These are phyloP conservation scores for Byssoonygena ceratinophila DNA, from an alignment of 2,329 filamentous ascomycete species.

Conservation along the genomic window DNA sequence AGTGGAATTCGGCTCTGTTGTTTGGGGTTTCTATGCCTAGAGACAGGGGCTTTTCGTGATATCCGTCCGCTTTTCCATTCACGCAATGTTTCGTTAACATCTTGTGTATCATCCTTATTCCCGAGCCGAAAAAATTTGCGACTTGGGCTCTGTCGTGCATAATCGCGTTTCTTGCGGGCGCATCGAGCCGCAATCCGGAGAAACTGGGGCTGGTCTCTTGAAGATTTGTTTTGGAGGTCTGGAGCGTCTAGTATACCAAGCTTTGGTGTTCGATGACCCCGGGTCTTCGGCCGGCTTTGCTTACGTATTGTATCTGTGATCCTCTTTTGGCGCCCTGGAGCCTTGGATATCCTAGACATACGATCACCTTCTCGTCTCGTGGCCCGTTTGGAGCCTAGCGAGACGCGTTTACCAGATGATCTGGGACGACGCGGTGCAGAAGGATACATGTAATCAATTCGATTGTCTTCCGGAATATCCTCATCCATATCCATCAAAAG, in stretches of 20 bases:
- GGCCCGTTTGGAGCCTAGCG: not conserved
- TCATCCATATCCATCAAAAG: constrained; percentile 11
- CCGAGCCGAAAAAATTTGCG: constrained; percentile 45
- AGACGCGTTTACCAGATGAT: not conserved
- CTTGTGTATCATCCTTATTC: constrained; percentile 44
- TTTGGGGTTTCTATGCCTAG: not conserved
- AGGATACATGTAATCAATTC: constrained; percentile 35
- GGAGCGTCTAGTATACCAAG: constrained; percentile 46
- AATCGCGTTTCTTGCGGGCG: constrained; percentile 39
- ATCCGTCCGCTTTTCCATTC: constrained; percentile 44
- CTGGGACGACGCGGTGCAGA: constrained; percentile 20
- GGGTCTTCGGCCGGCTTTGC: constrained; percentile 18
- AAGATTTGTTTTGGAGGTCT: constrained; percentile 24
- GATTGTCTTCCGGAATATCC: constrained; percentile 35
- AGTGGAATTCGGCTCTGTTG: not conserved
- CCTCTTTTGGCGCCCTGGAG: constrained; percentile 26
- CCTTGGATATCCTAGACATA: not conserved
- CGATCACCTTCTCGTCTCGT: constrained; percentile 14
- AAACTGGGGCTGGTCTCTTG: constrained; percentile 41
- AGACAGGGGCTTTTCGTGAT: constrained; percentile 6
- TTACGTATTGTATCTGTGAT: constrained; percentile 28
- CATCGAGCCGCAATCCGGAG: constrained; percentile 46
- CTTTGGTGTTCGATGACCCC: constrained; percentile 18
- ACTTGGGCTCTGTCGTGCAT: constrained; percentile 43
- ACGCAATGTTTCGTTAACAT: constrained; percentile 41